Base-by-base conservation (phyloP, 306 rosid species). In the Lupinus albus region DNA sequence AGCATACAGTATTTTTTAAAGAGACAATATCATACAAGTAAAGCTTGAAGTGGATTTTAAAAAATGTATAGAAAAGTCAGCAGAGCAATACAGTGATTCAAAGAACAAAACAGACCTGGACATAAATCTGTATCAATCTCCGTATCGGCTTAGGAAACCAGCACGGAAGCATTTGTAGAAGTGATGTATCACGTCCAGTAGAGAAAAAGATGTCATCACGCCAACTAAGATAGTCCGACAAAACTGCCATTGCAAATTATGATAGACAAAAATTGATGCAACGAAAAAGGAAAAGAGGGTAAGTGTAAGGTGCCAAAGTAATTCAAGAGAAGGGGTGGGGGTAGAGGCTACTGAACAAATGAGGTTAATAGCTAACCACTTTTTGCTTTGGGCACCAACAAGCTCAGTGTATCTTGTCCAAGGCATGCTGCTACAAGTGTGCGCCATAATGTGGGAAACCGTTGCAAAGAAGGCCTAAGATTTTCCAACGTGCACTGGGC, bases 401-500 rank as follows among this genome's bases (percentile, higher is more conserved):
- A 84, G 75, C 59, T 61, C 84, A 76, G 73, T 59, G 85, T 50
- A 70, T 89, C 95, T 71, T 89, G 83, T 73, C 92, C 96, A 76
- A 87, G 89, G 73, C 89, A 88, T 33, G 96, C 85, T 20, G 85
- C 84, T 56, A 92, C 83, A 67, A 92, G 84, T 1, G 93, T 81
- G 79, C 86, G 95, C 84, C 95, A 84, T 74, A 92, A 80, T 36
- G 91, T 89, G 61, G 98, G 96, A 75, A 88, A 92, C 54, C 78
- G 79, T 76, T 87, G 98, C 74, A 92, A 80, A 5, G 83, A 76
- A 1, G 98, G 96, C 85, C 88, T 83, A 68, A 92, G 95, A 72
- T 92, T 89, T 81, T 92, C 98, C 79, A 92, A 75, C 33, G 95
- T 87, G 90, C 98, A 92, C 80, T 92, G 98, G 61, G 89, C 86